These are phyloP conservation scores for Diplotaxis tenuifolia DNA, from an alignment of 345 rosid genomes.

Conservation along the genomic window DNA sequence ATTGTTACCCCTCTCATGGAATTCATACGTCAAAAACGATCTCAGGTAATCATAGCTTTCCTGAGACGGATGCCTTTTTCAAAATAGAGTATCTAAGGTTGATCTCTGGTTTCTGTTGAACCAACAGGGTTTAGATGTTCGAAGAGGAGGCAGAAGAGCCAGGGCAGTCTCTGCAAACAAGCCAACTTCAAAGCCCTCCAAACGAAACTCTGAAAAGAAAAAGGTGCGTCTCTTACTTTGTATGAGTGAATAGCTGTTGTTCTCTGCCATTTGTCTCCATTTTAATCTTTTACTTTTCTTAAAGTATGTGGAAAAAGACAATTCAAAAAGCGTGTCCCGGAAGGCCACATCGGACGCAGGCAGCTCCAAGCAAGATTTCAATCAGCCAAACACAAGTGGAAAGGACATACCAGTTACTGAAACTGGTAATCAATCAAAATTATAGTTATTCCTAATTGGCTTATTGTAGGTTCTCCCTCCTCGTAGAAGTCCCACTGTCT, in stretches of 20 bases:
- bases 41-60: slow-evolving; percentile 44
- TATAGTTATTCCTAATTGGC: not conserved
- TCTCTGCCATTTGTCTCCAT: not conserved
- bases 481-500: not conserved
- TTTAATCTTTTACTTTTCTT: slow-evolving; percentile 15
- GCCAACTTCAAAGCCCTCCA: slow-evolving; percentile 44
- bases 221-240: slow-evolving; percentile 42
- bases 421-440: slow-evolving; percentile 33
- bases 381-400: slow-evolving; percentile 34
- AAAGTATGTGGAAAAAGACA: slow-evolving; percentile 49
- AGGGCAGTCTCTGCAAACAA: slow-evolving; percentile 41
- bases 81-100: not conserved
- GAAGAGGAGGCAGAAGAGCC: slow-evolving; percentile 52
- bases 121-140: slow-evolving; percentile 42
- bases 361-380: slow-evolving; percentile 41
- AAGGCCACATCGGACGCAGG: not conserved
- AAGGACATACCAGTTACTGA: slow-evolving; percentile 40
- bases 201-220: slow-evolving; percentile 54
- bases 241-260: not conserved
- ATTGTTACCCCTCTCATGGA: slow-evolving; percentile 82
- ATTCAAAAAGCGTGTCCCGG: slow-evolving; percentile 26
- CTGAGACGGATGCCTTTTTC: not conserved
- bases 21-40: slow-evolving; percentile 68
- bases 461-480: not conserved
- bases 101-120: slow-evolving; percentile 23